phyloP scores from a whole-genome alignment of 306 rosid species.

The Malus fusca region DNA sequence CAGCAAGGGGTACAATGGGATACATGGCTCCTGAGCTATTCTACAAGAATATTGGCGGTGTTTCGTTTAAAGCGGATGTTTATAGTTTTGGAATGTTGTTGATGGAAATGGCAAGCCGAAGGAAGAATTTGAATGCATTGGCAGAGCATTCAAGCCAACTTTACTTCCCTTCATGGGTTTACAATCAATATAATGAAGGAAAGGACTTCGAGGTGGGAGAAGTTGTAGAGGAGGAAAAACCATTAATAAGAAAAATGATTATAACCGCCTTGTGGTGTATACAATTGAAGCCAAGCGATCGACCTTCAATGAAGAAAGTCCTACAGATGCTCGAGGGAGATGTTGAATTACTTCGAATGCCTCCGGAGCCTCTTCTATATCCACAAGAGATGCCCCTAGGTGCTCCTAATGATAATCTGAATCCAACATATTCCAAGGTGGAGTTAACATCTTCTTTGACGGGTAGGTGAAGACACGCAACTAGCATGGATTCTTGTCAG shows the following conservation, averaged over 20 bases:
- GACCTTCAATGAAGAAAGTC: neutral
- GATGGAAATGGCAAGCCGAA: neutral
- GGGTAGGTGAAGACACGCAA: neutral
- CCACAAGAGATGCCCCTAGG: neutral
- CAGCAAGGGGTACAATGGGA: neutral
- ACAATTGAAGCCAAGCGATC: conserved; percentile 1
- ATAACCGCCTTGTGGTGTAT: neutral
- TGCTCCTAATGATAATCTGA: neutral
- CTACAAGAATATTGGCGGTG: neutral
- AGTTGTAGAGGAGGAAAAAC: neutral
- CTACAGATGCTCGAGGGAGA: neutral
- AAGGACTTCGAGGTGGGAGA: neutral
- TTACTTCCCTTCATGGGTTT: conserved; percentile 8
- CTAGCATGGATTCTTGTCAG: neutral
- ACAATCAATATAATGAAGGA: neutral
- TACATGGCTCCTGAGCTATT: neutral
- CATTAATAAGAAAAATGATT: neutral
- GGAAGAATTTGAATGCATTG: neutral
- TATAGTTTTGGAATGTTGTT: neutral
- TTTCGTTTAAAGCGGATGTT: neutral
- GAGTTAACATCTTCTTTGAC: neutral
- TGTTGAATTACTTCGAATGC: neutral
- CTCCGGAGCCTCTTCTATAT: neutral
- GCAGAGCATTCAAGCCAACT: neutral
- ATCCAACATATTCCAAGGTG: neutral